Base-by-base conservation (phyloP, 805 yeast genomes). In the Nakazawaea ernobii region DNA sequence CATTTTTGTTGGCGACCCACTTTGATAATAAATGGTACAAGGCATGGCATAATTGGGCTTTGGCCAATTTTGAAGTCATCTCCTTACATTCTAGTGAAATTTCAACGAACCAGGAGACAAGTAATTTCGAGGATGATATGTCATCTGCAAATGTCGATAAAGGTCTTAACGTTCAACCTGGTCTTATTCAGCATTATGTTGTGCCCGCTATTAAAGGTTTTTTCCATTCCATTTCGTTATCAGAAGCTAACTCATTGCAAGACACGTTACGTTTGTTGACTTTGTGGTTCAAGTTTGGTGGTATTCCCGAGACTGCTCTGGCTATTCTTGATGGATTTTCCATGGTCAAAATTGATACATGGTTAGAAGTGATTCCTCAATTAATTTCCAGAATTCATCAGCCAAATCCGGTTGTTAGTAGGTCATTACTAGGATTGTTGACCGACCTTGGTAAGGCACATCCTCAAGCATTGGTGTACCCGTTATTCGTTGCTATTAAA, bases 31-130 rank as follows among this genome's bases (percentile, higher is more conserved):
- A 79, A 24, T 94, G 99, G 97, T 94, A 94, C 59, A 94, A 95
- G 60, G 99, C 98, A 14, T 95, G 99, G 99, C 99, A 94, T 62
- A 92, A 90, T 60, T 94, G 99, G 99, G 99, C 99, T 0, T 71
- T 95, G 59, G 97, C 98, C 0, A 94, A 95, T 64, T 94, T 91
- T 61, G 97, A 94, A 61, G 98, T 92, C 1, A 85, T 92, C 17
- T 85, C 96, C 0, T 71, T 84, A 27, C 65, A 65, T 39, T 55
- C 69, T 0, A 62, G 59, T 56, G 57, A 46, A 20, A 56, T 20
- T 36, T 53, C 35, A 47, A 51, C 29, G 44, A 52, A 39, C 11
- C 35, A 44, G 3, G 52, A 50, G 8, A 45, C 43, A 7, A 43
- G 41, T 8, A 49, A 48, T 20, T 39, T 45, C n/a, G 54, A 53